Percentiles rank a stretch among this genome's conserved stretches.
Evolutionary conservation across 805 yeast genomes (phyloP).

Genomic region (Nakazawaea ambrosiae): DNA sequence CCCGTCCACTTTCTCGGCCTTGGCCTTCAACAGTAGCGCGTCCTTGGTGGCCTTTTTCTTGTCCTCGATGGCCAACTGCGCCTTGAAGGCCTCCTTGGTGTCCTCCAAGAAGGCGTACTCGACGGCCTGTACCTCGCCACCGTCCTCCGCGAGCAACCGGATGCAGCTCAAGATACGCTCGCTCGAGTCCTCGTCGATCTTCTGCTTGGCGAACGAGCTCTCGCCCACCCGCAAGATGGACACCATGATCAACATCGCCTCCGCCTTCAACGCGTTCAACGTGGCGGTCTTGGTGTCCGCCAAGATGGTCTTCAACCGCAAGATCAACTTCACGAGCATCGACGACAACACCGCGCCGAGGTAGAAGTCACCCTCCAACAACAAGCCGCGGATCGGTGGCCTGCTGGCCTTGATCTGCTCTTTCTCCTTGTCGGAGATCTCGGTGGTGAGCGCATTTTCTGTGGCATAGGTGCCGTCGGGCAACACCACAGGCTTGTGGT

Average conservation of each 20-base stretch:
- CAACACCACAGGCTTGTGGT: constrained; percentile 69
- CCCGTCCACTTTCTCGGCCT: constrained; percentile 75
- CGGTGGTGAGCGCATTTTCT: constrained; percentile 69
- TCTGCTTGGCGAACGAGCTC: constrained; percentile 56
- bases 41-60: constrained; percentile 47
- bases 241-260: constrained; percentile 88
- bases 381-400: constrained; percentile 74
- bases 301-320: constrained; percentile 60
- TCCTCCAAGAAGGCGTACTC: constrained; percentile 78
- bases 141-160: constrained; percentile 66
- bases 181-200: constrained; percentile 93
- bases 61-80: constrained; percentile 58
- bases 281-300: constrained; percentile 37
- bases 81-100: constrained; percentile 76
- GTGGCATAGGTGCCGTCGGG: constrained; percentile 99
- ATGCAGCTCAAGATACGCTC: constrained; percentile 90
- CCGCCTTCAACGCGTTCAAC: constrained; percentile 84
- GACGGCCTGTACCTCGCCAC: constrained; percentile 32
- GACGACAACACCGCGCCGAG: constrained; percentile 83
- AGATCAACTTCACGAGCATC: constrained; percentile 79
- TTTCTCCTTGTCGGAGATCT: constrained; percentile 23
- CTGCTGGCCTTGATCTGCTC: constrained; percentile 23
- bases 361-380: constrained; percentile 85
- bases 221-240: constrained; percentile 87
- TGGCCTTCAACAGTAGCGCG: constrained; percentile 50